phyloP scores from a whole-genome alignment of 108 stramenopile genomes.

The Skeletonema costatum region DNA sequence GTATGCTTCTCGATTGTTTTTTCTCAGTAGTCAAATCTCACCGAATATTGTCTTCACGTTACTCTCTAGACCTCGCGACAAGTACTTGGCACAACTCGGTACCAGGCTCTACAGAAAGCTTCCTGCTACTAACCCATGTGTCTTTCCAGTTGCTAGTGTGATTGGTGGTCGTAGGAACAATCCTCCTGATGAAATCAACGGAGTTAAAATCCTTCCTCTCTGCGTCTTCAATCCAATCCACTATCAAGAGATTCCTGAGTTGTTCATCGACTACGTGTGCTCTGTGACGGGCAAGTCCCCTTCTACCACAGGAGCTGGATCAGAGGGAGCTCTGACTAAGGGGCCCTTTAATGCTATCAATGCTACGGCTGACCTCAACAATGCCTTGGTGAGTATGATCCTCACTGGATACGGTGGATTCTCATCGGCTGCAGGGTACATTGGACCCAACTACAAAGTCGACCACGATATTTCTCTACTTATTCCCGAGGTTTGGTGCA shows the following conservation, averaged over 20 bases:
- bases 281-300: slow-evolving; percentile 64
- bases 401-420: slow-evolving; percentile 60
- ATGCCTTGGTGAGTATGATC: slow-evolving; percentile 59
- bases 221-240: slow-evolving; percentile 65
- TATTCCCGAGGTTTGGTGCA: slow-evolving; percentile 62
- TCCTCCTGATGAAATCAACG: slow-evolving; percentile 63
- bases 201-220: slow-evolving; percentile 54
- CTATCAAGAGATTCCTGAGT: slow-evolving; percentile 61
- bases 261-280: slow-evolving; percentile 64
- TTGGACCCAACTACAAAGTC: slow-evolving; percentile 60
- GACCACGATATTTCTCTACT: slow-evolving; percentile 60
- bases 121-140: slow-evolving; percentile 44
- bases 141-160: slow-evolving; percentile 63
- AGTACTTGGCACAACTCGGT: slow-evolving; percentile 59
- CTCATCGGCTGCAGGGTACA: slow-evolving; percentile 58
- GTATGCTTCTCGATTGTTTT: not conserved
- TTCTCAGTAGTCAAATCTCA: not conserved
- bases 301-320: slow-evolving; percentile 59
- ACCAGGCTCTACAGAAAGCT: slow-evolving; percentile 56
- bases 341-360: slow-evolving; percentile 67
- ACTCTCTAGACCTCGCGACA: slow-evolving; percentile 29
- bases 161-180: slow-evolving; percentile 62
- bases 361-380: slow-evolving; percentile 64
- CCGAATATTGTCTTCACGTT: not conserved
- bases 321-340: slow-evolving; percentile 56